These are phyloP conservation scores for Acer saccharum DNA, from an alignment of 345 rosid genomes.

Conservation along the genomic window DNA sequence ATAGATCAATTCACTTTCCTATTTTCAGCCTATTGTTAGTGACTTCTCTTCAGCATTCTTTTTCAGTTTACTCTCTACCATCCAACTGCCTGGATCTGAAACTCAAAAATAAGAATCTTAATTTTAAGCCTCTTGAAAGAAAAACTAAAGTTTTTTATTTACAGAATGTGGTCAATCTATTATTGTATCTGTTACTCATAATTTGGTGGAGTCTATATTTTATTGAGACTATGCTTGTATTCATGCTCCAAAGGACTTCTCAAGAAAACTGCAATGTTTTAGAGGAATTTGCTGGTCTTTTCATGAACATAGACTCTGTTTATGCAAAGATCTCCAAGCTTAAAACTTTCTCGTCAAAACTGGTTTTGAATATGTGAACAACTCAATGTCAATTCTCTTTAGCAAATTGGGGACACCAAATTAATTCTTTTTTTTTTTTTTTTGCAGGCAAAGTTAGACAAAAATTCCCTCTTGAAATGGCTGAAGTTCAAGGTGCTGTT, in stretches of 20 bases:
- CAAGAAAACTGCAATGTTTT: background rate
- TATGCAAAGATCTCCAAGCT: constrained; percentile 4
- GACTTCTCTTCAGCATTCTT: too few relatives aligned
- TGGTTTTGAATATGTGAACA: constrained; percentile 17
- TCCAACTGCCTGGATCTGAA: background rate
- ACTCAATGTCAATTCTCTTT: constrained; percentile 26
- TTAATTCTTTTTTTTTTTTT: constrained; percentile 24
- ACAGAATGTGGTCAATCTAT: background rate
- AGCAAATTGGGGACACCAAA: constrained; percentile 21
- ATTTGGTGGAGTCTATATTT: background rate
- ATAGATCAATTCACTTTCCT: too few relatives aligned
- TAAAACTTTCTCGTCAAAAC: background rate
- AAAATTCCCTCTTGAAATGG: constrained; percentile 97
- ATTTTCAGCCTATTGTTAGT: too few relatives aligned
- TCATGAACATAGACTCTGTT: background rate
- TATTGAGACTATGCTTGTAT: background rate
- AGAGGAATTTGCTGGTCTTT: background rate
- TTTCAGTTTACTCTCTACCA: background rate
- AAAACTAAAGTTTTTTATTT: background rate
- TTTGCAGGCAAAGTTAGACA: constrained; percentile 72
- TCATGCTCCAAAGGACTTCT: background rate
- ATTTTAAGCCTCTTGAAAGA: background rate
- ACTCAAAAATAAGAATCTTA: background rate
- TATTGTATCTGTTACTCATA: background rate
- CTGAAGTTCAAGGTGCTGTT: constrained; percentile 95